Evolutionary conservation across 1,284 basidiomycete species (phyloP), one percentile per base, ranked within the genome.

Genomic region (Ustilago tritici): DNA sequence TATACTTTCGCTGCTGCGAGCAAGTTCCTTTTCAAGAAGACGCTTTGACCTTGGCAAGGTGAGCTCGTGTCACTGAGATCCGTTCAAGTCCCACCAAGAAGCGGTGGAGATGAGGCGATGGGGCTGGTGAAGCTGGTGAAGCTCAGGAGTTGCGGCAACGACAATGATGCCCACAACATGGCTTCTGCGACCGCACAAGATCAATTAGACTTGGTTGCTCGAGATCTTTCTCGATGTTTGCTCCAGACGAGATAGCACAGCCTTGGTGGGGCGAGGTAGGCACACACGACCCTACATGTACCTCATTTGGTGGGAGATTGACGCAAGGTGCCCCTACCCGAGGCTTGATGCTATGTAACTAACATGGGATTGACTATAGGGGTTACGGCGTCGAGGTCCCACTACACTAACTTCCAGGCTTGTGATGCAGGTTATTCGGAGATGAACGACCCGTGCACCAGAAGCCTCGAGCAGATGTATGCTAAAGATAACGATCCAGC

Each of bases 41-140:
- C 49, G 49, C 49, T 50, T 31, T 31, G 49, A 17, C 49, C 49
- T 50, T 50, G 49, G 14, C 28, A 31, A 28, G 28, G 31, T 46
- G 17, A 15, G 6, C 7, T 15, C n/a, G n/a, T 15, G 43, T 15
- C n/a, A 11, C n/a, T 10, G n/a, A 7, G n/a, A 23, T 19, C n/a
- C 17, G 19, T 46, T 17, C 7, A 15, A 6, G 43, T 50, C 28
- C 28, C 49, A 32, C 8, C 23, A 50, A 15, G 12, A 31, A 7
- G 49, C 49, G 49, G 49, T 32, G 31, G 41, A 4, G 15, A 46
- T 7, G 41, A 46, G n/a, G 41, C 10, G 14, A 15, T 3, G 41
- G 31, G 31, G 6, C 14, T 9, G 28, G 6, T 28, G 38, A 40
- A 40, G 11, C 38, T 40, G 38, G 2, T 40, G 49, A 32, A 31